Base-by-base conservation (phyloP, 148 eudicot species). In the Vaccinium darrowii region DNA sequence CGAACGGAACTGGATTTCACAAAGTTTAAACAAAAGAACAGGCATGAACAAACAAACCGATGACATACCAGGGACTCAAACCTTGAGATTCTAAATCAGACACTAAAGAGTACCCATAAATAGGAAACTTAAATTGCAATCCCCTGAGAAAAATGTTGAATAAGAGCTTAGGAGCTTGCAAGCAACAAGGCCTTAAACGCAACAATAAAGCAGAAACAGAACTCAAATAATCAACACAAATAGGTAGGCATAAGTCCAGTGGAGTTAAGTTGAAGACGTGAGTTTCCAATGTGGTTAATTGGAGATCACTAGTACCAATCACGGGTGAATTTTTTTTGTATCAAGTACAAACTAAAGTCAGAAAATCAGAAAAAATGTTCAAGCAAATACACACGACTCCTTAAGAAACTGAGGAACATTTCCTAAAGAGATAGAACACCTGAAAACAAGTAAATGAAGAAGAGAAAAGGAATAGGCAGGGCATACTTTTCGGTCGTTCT, bases 401-500 rank as follows among this genome's bases (percentile, higher is more conserved):
- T 76, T n/a, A 52, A 75, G 21, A 85, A 50, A 80, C 51, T 2
- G 47, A 43, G 78, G n/a, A 58, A 67, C 76, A 82, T n/a, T 9
- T 82, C 58, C 6, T 18, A 25, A 80, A 78, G 81, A 52, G 62
- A 12, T 39, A 12, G 12, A 23, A 81, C 16, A 14, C 14, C 13
- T 27, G 83, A 82, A 49, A 81, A 69, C 79, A 53, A 69, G 18
- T 75, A 76, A 76, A 12, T 36, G 14, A 10, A 63, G 4, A 15
- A 25, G 21, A n/a, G 43, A 78, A 82, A 84, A 76, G 69, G 27
- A 78, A 21, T 52, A 82, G 63, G 12, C 1, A 52, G 65, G 56
- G 69, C 87, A 50, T 87, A 91, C 98, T 88, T 92, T 93, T 51
- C 98, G 91, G 81, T 96, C 92, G 81, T 89, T 91, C 62, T 77